These are phyloP conservation scores for Diaporthe sp. DNA, from an alignment of 2,329 filamentous ascomycete species.

Conservation along the genomic window DNA sequence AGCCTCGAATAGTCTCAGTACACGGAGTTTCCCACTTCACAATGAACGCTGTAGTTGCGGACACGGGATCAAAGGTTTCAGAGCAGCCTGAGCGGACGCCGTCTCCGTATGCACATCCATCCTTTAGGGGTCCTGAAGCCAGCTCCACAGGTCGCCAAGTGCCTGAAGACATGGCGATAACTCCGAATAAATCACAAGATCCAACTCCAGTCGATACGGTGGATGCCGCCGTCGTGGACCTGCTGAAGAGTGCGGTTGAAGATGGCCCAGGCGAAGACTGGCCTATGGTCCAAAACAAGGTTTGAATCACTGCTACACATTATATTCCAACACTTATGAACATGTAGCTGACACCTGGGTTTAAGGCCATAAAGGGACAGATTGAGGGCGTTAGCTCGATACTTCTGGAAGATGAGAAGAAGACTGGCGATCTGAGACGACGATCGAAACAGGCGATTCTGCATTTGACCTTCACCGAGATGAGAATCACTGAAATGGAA, in stretches of 20 bases:
- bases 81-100: not conserved
- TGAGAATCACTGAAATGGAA: not conserved
- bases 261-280: not conserved
- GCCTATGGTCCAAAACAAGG: accelerated
- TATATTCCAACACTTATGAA: too few species aligned
- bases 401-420: not conserved
- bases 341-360: not conserved
- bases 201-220: not conserved
- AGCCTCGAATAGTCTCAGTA: not conserved
- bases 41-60: not conserved
- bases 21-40: too few species aligned
- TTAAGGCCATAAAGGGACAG: not conserved
- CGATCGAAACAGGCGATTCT: not conserved
- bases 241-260: not conserved
- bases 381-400: accelerated
- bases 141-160: not conserved
- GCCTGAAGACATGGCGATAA: not conserved
- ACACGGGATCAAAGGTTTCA: not conserved
- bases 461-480: not conserved
- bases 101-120: not conserved
- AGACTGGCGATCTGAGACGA: not conserved
- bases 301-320: not conserved
- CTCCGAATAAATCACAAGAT: not conserved
- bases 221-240: not conserved
- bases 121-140: not conserved